phyloP scores from a whole-genome alignment of 768 basidiomycete genomes.

The Austroboletus festivus region DNA sequence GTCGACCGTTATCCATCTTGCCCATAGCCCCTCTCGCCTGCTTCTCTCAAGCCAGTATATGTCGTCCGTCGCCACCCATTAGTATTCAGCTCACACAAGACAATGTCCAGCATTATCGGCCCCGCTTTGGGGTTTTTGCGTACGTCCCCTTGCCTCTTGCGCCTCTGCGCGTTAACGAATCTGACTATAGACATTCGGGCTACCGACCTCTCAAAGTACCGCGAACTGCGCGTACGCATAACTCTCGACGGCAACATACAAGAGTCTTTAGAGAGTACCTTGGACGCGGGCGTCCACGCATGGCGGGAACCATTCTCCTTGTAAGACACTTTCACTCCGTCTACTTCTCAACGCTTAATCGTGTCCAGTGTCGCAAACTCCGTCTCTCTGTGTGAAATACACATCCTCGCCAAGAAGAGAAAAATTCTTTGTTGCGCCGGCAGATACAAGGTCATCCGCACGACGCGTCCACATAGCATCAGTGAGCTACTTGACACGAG shows the following conservation, averaged over 20 bases:
- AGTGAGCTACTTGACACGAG: conserved; percentile 25
- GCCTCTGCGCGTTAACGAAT: neutral
- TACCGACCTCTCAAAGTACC: conserved; percentile 20
- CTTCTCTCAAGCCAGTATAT: conserved; percentile 24
- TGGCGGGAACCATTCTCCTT: conserved; percentile 31
- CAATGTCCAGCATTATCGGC: conserved; percentile 17
- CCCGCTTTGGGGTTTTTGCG: conserved; percentile 26
- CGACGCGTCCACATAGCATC: conserved; percentile 26
- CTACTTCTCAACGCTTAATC: conserved; percentile 9
- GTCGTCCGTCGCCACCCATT: conserved; percentile 12
- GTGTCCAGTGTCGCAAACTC: conserved; percentile 15
- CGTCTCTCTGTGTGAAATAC: conserved; percentile 27
- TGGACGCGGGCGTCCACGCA: conserved; percentile 23
- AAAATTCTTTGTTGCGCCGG: conserved; percentile 27
- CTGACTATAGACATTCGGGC: conserved; percentile 20
- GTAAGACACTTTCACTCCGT: conserved; percentile 11
- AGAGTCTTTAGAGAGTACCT: conserved; percentile 27
- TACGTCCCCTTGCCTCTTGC: conserved; percentile 5
- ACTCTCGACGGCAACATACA: conserved; percentile 28
- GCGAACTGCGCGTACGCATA: conserved; percentile 24
- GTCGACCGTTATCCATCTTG: conserved; percentile 24
- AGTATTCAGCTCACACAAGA: conserved; percentile 4
- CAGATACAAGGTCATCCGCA: conserved; percentile 26
- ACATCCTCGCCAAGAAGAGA: conserved; percentile 27
- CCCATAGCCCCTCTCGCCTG: conserved; percentile 33